Percentiles rank a stretch among this genome's conserved stretches.
phyloP scores from a whole-genome alignment of 768 basidiomycete genomes.

The Lentinula lateritia region DNA sequence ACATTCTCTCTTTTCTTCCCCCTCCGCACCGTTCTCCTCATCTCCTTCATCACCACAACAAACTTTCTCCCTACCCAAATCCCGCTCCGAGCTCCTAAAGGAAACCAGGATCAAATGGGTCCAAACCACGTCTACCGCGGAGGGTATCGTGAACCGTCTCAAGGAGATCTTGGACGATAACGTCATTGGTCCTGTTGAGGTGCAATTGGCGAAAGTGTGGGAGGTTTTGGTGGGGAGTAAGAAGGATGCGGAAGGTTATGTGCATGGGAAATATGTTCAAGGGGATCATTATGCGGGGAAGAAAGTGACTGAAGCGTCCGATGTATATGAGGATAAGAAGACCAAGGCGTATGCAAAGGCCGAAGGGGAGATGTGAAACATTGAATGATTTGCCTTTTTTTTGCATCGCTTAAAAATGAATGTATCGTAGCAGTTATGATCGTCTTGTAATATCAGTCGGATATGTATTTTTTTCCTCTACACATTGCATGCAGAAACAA shows the following conservation, averaged over 20 bases:
- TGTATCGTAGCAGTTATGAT: too few species aligned
- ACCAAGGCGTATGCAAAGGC: neutral
- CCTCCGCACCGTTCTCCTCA: neutral
- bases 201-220: slow-evolving; percentile 51
- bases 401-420: too few species aligned
- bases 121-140: slow-evolving; percentile 52
- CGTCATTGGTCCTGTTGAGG: slow-evolving; percentile 67
- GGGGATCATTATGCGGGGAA: neutral
- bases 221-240: slow-evolving; percentile 39
- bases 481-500: too few species aligned
- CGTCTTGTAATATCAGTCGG: neutral
- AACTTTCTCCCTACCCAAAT: slow-evolving; percentile 45
- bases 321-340: neutral
- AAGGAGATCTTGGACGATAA: slow-evolving; percentile 61
- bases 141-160: slow-evolving; percentile 55
- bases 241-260: slow-evolving; percentile 22
- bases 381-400: neutral
- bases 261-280: slow-evolving; percentile 9
- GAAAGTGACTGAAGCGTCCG: neutral
- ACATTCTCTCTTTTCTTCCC: slow-evolving; percentile 42
- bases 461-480: too few species aligned
- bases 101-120: slow-evolving; percentile 79
- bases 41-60: slow-evolving; percentile 31
- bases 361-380: neutral
- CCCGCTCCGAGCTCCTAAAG: slow-evolving; percentile 74